Evolutionary conservation across 2,329 filamentous ascomycete genomes (phyloP).

Genomic region (Didymella lethalis): DNA sequence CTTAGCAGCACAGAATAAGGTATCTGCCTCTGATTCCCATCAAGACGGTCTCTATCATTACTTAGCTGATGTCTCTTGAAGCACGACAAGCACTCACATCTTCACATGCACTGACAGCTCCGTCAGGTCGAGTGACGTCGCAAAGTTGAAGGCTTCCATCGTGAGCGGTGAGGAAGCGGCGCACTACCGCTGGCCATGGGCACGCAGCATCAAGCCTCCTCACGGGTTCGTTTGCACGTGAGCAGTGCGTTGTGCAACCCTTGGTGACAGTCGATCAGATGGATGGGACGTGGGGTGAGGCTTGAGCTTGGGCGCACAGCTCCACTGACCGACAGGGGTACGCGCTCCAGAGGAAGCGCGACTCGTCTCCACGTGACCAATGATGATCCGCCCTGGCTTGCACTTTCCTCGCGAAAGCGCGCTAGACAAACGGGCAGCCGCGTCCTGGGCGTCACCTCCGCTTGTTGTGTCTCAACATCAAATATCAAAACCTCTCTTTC

Average conservation of each 20-base stretch:
- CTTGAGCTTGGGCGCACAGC: conserved; percentile 12
- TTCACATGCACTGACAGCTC: conserved; percentile 69
- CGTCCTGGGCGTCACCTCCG: conserved; percentile 12
- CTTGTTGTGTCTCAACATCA: conserved; percentile 1
- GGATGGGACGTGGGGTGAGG: conserved; percentile 21
- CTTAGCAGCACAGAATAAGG: conserved; percentile 80
- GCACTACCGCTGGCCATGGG: conserved; percentile 39
- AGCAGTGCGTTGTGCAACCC: not conserved
- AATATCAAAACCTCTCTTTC: conserved; percentile 16
- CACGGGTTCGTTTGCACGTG: not conserved
- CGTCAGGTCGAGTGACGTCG: conserved; percentile 83
- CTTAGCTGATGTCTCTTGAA: conserved; percentile 28
- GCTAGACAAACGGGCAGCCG: conserved; percentile 30
- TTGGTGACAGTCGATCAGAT: conserved; percentile 5
- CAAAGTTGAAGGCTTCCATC: conserved; percentile 98
- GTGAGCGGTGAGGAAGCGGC: conserved; percentile 25
- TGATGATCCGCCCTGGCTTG: conserved; percentile 17
- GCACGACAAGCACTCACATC: conserved; percentile 59
- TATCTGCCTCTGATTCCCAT: conserved; percentile 78
- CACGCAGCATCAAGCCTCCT: conserved; percentile 13
- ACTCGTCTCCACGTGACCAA: conserved; percentile 30
- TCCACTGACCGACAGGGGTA: conserved; percentile 25
- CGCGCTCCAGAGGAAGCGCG: conserved; percentile 21
- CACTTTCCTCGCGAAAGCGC: conserved; percentile 30
- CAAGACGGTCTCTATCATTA: conserved; percentile 70